These are phyloP conservation scores for Micractinium sp. DNA, from an alignment of 139 green algal species.

Conservation along the genomic window DNA sequence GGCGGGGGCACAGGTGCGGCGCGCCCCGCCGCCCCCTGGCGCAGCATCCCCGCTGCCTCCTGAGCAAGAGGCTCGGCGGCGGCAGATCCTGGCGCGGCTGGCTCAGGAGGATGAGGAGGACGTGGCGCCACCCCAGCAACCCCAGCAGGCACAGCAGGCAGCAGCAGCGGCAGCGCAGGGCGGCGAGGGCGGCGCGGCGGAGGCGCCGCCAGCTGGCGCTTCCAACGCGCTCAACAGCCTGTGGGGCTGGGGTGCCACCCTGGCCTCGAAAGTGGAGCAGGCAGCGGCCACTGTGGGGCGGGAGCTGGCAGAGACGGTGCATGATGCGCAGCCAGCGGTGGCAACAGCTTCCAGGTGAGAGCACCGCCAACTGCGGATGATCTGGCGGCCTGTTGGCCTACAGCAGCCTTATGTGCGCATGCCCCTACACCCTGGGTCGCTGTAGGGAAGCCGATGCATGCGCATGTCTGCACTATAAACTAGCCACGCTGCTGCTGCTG, in stretches of 20 bases:
- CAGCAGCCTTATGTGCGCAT: neutral
- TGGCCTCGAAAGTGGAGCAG: constrained; percentile 17
- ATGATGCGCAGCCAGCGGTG: constrained; percentile 10
- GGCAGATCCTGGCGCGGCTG: constrained; percentile 27
- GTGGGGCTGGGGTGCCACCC: constrained; percentile 8
- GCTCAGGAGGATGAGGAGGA: constrained; percentile 13
- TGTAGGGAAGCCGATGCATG: neutral
- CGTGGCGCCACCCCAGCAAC: neutral
- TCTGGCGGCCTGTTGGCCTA: too few species aligned
- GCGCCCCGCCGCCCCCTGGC: neutral
- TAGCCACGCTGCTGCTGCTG: neutral
- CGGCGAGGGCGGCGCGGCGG: neutral
- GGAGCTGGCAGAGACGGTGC: constrained; percentile 26
- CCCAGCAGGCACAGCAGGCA: neutral
- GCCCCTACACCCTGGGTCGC: neutral
- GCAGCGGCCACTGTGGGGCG: constrained; percentile 3
- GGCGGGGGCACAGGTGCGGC: neutral
- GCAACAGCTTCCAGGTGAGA: neutral
- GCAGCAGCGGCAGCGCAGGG: neutral
- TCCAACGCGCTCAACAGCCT: constrained; percentile 9
- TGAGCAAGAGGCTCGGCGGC: constrained; percentile 2
- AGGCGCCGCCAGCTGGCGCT: neutral
- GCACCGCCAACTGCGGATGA: neutral
- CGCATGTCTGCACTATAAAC: neutral
- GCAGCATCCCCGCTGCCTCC: constrained; percentile 1